phyloP scores from a whole-genome alignment of 2,329 filamentous ascomycete species.

The Aureobasidium sp. region DNA sequence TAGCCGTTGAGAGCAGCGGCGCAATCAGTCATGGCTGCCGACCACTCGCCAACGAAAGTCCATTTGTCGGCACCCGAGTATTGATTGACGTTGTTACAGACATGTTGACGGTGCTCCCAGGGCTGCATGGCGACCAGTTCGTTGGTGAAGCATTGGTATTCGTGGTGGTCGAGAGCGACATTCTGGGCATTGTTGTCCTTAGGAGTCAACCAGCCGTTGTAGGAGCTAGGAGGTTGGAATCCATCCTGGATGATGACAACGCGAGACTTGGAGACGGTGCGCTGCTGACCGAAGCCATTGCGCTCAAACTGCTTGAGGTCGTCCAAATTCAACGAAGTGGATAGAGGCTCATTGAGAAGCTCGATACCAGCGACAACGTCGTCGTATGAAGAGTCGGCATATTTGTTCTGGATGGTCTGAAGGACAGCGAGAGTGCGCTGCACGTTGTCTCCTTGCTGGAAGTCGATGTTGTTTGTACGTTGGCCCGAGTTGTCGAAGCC shows the following conservation, averaged over 20 bases:
- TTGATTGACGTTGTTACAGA: slow-evolving; percentile 45
- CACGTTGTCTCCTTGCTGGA: slow-evolving; percentile 41
- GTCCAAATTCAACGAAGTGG: slow-evolving; percentile 38
- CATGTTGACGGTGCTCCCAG: slow-evolving; percentile 46
- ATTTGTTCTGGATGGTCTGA: slow-evolving; percentile 49
- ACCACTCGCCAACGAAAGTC: slow-evolving; percentile 63
- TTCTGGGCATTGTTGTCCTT: slow-evolving; percentile 43
- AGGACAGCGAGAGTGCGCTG: slow-evolving; percentile 48
- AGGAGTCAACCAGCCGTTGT: slow-evolving; percentile 53
- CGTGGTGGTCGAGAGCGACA: slow-evolving; percentile 58
- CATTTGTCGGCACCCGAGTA: slow-evolving; percentile 53
- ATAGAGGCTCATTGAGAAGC: slow-evolving; percentile 49
- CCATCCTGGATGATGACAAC: slow-evolving; percentile 52
- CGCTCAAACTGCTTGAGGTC: slow-evolving; percentile 47
- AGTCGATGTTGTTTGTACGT: slow-evolving; percentile 34
- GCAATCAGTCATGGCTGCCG: slow-evolving; percentile 57
- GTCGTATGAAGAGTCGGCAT: slow-evolving; percentile 44
- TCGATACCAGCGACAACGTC: slow-evolving; percentile 53
- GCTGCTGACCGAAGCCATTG: slow-evolving; percentile 41
- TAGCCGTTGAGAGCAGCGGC: slow-evolving; percentile 41
- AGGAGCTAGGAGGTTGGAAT: slow-evolving; percentile 45
- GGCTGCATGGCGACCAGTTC: slow-evolving; percentile 43
- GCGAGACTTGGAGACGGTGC: slow-evolving; percentile 23
- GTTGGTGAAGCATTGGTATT: slow-evolving; percentile 57
- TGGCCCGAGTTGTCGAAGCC: slow-evolving; percentile 57